Conservation (phyloP, 768 basidiomycete genomes). For the Sutorius australiensis region DNA sequence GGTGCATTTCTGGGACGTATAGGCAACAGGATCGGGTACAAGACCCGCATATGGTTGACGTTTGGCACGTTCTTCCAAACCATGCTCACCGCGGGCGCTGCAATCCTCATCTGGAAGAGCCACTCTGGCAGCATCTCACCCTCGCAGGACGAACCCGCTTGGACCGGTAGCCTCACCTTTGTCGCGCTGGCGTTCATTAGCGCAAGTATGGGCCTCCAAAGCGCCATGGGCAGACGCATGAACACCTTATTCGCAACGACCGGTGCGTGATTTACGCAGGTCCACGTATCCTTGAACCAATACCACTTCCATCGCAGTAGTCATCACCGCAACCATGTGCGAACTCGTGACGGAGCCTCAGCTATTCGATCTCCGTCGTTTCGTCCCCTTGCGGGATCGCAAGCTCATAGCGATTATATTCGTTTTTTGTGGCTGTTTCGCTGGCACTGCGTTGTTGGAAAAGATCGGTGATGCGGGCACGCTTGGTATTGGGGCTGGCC, state of each 20-base stretch:
- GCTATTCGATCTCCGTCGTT: no score
- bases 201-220: conserved; percentile 73
- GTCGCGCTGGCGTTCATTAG: conserved; percentile 77
- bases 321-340: no score
- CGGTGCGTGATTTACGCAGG: conserved; percentile 38
- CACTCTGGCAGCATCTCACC: conserved; percentile 52
- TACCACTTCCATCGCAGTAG: no score
- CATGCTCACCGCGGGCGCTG: conserved; percentile 69
- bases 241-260: conserved; percentile 79
- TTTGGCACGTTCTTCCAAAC: conserved; percentile 69
- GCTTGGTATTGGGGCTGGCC: no score
- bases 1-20: conserved; percentile 75
- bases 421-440: no score
- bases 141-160: conserved; percentile 58
- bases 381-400: no score
- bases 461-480: no score
- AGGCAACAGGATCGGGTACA: conserved; percentile 72
- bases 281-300: no score
- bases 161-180: conserved; percentile 65
- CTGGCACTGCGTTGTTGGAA: no score
- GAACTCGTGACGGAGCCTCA: no score
- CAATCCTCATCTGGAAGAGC: conserved; percentile 69
- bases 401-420: no score
- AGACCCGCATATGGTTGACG: conserved; percentile 72
- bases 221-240: conserved; percentile 77